phyloP scores from a whole-genome alignment of 768 basidiomycete genomes.

The Leccinum rimulosum region DNA sequence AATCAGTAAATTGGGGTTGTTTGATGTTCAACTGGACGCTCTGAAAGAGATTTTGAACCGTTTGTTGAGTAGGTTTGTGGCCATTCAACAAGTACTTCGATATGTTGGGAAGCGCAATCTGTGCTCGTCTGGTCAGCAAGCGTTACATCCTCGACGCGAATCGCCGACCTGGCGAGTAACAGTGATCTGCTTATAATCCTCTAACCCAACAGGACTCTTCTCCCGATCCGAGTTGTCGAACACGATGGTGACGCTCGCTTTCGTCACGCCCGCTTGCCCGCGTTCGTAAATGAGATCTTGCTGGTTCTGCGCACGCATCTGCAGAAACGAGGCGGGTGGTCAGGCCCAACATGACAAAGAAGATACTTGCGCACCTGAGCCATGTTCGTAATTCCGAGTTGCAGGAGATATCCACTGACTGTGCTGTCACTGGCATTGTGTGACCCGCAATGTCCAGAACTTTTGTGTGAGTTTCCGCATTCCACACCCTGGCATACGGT shows the following conservation, averaged over 20 bases:
- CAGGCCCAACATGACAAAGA: not conserved
- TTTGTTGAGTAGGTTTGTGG: conserved; percentile 84
- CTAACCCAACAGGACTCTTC: conserved; percentile 80
- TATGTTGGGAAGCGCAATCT: conserved; percentile 92
- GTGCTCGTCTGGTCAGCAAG: conserved; percentile 3
- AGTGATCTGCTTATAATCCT: conserved; percentile 83
- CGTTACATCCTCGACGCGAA: not conserved
- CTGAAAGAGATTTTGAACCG: conserved; percentile 89
- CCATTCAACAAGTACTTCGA: conserved; percentile 96
- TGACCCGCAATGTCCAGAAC: not conserved
- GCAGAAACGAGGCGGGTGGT: not conserved
- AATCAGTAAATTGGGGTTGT: conserved; percentile 98
- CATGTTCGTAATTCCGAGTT: conserved; percentile 96
- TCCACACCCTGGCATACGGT: no score
- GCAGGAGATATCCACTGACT: not conserved
- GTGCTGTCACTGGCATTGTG: not conserved
- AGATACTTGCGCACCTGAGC: conserved; percentile 54
- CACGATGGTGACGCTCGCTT: conserved; percentile 97
- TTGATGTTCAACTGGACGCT: conserved; percentile 98
- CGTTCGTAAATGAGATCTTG: conserved; percentile 99
- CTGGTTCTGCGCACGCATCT: conserved; percentile 95
- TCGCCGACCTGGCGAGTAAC: conserved; percentile 86
- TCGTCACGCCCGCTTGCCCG: conserved; percentile 94
- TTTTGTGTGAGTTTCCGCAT: not conserved
- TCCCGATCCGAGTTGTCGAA: conserved; percentile 94